Evolutionary conservation across 371 early-diverging fungal genomes (phyloP), one percentile per base, ranked within the genome.

Genomic region (Saksenaea oblongispora): DNA sequence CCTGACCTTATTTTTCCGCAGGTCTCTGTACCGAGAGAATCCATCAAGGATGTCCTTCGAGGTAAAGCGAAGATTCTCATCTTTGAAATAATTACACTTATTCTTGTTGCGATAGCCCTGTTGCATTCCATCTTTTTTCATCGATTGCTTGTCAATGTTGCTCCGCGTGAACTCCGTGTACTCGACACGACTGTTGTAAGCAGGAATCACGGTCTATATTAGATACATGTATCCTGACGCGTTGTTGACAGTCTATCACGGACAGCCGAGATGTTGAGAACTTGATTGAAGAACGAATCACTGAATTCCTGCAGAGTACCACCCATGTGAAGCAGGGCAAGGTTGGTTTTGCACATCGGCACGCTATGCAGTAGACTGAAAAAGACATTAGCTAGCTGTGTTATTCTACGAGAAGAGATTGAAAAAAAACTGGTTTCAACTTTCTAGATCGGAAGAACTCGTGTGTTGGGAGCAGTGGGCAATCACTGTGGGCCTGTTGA

Each of bases 391-490:
- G 72, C 54, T 75, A 34, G 88, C 90, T 4, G 74, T 95, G 17
- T 77, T 87, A 70, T 94, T 94, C 68, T 90, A 89, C 35, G 92
- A 94, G 60, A 89, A 91, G 61, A 78, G 89, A 61, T 73, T 89
- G 34, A 93, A 91, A 65, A 90, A 89, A 67, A 88, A 87, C 17
- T 92, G 92, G 95, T 93, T 91, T 60, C 82, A 86, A 61, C 73
- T 81, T 36, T 68, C 75, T 9, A 92, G 85, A 55, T 78, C 92
- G 9, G 90, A 94, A 54, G 93, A 94, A 47, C 87, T 89, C 36
- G 88, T 92, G 4, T 90, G 93, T 67, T 96, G 96, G 96, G 96
- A 95, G 75, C 89, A 90, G 66, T 95, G 95, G 95, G 77, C 77
- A 0, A 78, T 95, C 22, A 83, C 85, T 13, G 68, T 95, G n/a